phyloP scores from a whole-genome alignment of 805 yeast species.

The Lachancea nothofagi region DNA sequence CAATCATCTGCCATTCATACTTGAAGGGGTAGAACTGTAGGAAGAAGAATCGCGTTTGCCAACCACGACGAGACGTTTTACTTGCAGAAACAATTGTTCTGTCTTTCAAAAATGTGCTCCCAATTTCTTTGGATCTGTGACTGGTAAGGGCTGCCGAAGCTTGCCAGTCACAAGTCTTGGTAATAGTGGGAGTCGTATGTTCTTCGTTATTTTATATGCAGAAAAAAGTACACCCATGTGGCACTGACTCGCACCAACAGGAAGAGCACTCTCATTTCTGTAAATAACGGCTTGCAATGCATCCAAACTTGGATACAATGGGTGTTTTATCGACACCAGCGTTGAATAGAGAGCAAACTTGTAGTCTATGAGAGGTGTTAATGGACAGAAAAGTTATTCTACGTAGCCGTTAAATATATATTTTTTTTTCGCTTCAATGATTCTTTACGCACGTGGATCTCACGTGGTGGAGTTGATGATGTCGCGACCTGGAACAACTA shows the following conservation, averaged over 20 bases:
- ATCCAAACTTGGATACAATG: slow-evolving; percentile 3
- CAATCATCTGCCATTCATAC: neutral
- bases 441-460: no score
- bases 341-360: no score
- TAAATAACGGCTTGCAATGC: neutral
- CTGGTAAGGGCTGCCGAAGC: slow-evolving; percentile 1
- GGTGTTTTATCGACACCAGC: neutral
- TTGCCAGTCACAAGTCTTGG: slow-evolving; percentile 6
- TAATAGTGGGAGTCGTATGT: slow-evolving; percentile 3
- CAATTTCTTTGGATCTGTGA: slow-evolving; percentile 4
- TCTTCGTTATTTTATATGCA: neutral
- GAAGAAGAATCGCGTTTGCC: neutral
- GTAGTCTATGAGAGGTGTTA: no score
- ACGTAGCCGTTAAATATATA: no score
- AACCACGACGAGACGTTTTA: no score
- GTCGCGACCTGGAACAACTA: no score
- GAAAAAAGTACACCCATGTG: slow-evolving; percentile 3
- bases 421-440: no score
- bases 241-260: slow-evolving; percentile 5
- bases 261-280: slow-evolving; percentile 3
- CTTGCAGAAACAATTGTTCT: neutral
- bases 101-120: neutral
- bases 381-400: no score
- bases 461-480: no score
- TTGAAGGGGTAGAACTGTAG: slow-evolving; percentile 1